phyloP scores from a whole-genome alignment of 805 yeast species.

The Scheffersomyces amazonensis region DNA sequence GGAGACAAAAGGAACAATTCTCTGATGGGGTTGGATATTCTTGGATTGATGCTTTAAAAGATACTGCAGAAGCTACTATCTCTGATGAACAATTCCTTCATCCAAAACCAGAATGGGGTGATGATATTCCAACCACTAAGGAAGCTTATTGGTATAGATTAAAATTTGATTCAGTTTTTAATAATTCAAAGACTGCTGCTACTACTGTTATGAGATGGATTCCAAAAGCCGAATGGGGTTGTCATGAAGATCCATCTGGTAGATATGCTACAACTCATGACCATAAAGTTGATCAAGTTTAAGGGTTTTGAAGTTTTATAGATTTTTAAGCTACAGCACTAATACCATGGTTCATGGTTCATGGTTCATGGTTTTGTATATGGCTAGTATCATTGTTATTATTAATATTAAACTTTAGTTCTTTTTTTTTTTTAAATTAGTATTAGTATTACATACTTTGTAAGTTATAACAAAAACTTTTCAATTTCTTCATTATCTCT shows the following conservation, averaged over 20 bases:
- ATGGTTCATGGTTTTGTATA: not conserved
- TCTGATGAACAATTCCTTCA: conserved; percentile 86
- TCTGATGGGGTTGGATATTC: conserved; percentile 99
- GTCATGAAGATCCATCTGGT: conserved; percentile 98
- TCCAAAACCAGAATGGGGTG: conserved; percentile 96
- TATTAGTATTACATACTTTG: too few relatives aligned
- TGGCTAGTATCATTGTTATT: not conserved
- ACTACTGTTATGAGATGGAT: conserved; percentile 98
- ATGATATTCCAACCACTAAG: conserved; percentile 91
- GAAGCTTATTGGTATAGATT: conserved; percentile 99
- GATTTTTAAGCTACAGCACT: too few relatives aligned
- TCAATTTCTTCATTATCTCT: conserved; percentile 42
- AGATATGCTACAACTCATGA: conserved; percentile 93
- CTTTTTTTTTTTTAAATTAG: not conserved
- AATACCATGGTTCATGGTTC: too few relatives aligned
- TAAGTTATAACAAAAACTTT: conserved; percentile 7
- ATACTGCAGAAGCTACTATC: conserved; percentile 82
- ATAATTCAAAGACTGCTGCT: conserved; percentile 80
- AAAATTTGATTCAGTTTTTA: conserved; percentile 89
- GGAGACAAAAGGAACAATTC: conserved; percentile 99
- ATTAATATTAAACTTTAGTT: not conserved
- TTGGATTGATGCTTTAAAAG: conserved; percentile 98
- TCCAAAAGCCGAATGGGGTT: conserved; percentile 99
- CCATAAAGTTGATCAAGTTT: conserved; percentile 32
- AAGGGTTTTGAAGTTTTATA: not conserved